Conservation (phyloP, 495 filamentous ascomycete species). For the Friedmanniomyces simplex region DNA sequence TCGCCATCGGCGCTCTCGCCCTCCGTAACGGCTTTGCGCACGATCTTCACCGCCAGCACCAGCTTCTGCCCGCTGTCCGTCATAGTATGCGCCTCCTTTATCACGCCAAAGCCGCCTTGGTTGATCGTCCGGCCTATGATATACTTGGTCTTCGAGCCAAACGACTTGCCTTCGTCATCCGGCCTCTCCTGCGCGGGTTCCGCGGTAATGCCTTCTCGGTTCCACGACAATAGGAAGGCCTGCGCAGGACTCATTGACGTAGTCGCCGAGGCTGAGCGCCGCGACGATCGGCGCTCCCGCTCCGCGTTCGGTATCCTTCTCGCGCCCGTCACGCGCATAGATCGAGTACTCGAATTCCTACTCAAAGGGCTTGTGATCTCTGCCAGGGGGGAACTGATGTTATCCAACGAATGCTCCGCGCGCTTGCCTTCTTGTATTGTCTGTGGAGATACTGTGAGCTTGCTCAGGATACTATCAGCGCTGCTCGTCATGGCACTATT, state of each 20-base stretch:
- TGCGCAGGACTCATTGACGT: conserved; percentile 38
- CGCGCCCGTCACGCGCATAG: background rate
- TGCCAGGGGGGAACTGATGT: conserved; percentile 1
- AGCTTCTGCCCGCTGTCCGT: conserved; percentile 40
- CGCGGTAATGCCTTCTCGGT: conserved; percentile 2
- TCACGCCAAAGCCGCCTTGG: conserved; percentile 58
- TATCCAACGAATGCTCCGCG: conserved; percentile 3
- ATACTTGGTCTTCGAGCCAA: conserved; percentile 52
- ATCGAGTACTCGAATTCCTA: conserved; percentile 14
- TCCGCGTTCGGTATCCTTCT: conserved; percentile 5
- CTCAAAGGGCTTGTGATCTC: conserved; percentile 12
- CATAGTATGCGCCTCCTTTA: conserved; percentile 62
- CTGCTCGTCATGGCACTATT: conserved; percentile 11
- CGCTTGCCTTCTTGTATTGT: conserved; percentile 14
- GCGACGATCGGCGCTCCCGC: conserved; percentile 7
- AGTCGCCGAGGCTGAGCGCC: conserved; percentile 26
- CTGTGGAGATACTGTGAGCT: conserved; percentile 8
- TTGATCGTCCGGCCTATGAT: conserved; percentile 63
- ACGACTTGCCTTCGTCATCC: conserved; percentile 64
- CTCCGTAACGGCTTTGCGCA: conserved; percentile 49
- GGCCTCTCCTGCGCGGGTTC: conserved; percentile 33
- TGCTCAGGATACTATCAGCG: conserved; percentile 15
- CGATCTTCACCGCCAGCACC: conserved; percentile 58
- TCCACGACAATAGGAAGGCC: conserved; percentile 51
- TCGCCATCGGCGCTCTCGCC: conserved; percentile 56